phyloP scores from a whole-genome alignment of 78 protist species.

The Diacronema lutheri region DNA sequence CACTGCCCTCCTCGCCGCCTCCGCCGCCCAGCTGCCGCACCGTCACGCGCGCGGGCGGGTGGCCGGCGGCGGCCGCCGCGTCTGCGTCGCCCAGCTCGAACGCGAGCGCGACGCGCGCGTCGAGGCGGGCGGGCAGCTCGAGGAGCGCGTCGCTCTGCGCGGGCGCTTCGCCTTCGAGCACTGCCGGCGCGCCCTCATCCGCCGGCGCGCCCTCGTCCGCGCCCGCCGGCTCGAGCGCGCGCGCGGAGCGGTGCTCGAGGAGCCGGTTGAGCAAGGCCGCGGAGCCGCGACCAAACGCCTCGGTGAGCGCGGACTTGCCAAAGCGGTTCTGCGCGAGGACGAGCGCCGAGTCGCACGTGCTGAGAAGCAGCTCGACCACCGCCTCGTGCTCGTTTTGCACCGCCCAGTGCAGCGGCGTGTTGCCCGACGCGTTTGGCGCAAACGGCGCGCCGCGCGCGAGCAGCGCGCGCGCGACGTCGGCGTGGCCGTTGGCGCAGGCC shows the following conservation, averaged over 20 bases:
- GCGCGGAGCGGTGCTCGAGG: not conserved
- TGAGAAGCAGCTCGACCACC: not conserved
- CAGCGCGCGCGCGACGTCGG: not conserved
- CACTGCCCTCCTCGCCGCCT: not conserved
- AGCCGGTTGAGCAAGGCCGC: not conserved
- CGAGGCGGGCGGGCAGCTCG: not conserved
- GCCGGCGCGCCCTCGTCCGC: too few species aligned
- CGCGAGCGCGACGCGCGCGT: not conserved
- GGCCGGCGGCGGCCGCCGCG: not conserved
- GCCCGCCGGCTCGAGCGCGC: slow-evolving; percentile 6
- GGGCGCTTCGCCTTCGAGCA: not conserved
- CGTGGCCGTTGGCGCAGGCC: slow-evolving; percentile 30
- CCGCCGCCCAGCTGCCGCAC: too few species aligned
- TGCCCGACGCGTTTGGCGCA: not conserved
- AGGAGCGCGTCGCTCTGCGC: not conserved
- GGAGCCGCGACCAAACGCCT: not conserved
- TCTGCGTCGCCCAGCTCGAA: not conserved
- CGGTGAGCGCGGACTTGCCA: not conserved
- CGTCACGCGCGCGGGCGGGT: too few species aligned
- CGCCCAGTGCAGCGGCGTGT: slow-evolving; percentile 35
- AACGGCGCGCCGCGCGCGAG: not conserved
- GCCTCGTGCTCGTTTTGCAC: not conserved
- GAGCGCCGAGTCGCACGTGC: not conserved
- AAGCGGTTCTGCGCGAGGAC: not conserved
- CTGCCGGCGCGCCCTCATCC: too few species aligned